Conservation (phyloP, 805 yeast genomes). For the Cephaloascus albidus region DNA sequence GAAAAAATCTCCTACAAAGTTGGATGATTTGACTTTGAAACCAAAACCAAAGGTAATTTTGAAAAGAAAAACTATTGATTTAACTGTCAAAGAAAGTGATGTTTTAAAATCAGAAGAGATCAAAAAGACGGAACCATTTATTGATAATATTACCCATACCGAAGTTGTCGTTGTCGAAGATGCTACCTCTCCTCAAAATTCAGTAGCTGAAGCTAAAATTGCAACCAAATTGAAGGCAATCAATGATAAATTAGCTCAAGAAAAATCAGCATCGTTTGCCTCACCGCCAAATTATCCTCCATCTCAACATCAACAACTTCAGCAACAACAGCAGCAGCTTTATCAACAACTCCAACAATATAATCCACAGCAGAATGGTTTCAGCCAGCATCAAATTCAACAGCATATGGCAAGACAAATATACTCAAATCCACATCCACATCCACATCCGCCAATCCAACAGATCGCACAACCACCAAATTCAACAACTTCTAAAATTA, state of each 20-base stretch:
- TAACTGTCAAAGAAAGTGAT: slow-evolving; percentile 7
- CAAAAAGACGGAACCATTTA: too few relatives aligned
- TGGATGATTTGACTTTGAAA: slow-evolving; percentile 3
- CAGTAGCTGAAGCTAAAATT: background rate
- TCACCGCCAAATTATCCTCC: background rate
- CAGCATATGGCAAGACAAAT: too few relatives aligned
- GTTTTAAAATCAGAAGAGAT: slow-evolving; percentile 2
- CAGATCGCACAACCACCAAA: too few relatives aligned
- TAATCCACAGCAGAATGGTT: background rate
- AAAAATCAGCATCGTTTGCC: background rate
- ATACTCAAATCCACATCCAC: too few relatives aligned
- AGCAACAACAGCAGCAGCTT: background rate
- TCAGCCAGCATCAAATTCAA: too few relatives aligned
- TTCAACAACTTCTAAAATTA: too few relatives aligned
- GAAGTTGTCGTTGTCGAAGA: background rate
- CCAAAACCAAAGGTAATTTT: slow-evolving; percentile 5
- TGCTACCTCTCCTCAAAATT: background rate
- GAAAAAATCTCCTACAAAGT: slow-evolving; percentile 1
- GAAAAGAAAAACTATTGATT: slow-evolving; percentile 6
- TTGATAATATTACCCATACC: too few relatives aligned
- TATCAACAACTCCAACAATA: background rate
- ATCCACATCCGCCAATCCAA: too few relatives aligned
- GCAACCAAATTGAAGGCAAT: slow-evolving; percentile 2
- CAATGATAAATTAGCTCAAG: background rate
- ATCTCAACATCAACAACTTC: background rate